These are phyloP conservation scores for Astrocystis sublimbata DNA, from an alignment of 495 filamentous ascomycete genomes.

Conservation along the genomic window DNA sequence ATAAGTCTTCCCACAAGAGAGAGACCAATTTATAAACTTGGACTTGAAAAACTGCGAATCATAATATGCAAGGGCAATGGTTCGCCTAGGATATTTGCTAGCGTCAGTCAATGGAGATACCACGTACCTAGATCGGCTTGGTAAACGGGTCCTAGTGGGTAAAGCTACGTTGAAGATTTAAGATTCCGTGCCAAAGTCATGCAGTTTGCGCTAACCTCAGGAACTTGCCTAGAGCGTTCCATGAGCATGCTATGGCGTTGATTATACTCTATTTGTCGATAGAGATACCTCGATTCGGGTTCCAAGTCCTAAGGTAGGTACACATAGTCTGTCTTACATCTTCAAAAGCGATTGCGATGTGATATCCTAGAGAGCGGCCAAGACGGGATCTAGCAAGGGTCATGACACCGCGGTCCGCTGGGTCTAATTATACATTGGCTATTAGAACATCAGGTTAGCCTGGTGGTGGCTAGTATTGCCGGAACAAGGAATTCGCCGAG, in stretches of 20 bases:
- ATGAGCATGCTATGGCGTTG: background rate
- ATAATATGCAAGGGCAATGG: no score
- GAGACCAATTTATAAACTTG: background rate
- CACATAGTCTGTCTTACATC: no score
- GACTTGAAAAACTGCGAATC: background rate
- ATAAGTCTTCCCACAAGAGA: background rate
- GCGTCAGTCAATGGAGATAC: no score
- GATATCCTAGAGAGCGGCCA: background rate
- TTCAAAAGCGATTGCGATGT: no score
- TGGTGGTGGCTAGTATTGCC: background rate
- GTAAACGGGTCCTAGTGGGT: background rate
- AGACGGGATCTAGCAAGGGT: background rate
- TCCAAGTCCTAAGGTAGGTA: no score
- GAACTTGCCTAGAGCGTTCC: background rate
- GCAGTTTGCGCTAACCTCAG: background rate
- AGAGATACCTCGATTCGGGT: no score
- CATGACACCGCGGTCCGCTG: background rate
- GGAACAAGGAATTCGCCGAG: no score
- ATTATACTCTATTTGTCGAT: no score
- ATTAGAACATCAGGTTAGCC: no score
- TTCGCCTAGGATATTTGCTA: background rate
- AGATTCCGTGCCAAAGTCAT: background rate
- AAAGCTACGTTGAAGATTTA: background rate
- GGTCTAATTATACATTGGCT: background rate
- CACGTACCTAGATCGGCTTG: no score